These are phyloP conservation scores for Artemisia tridentata DNA, from an alignment of 129 eudicot genomes.

Conservation along the genomic window DNA sequence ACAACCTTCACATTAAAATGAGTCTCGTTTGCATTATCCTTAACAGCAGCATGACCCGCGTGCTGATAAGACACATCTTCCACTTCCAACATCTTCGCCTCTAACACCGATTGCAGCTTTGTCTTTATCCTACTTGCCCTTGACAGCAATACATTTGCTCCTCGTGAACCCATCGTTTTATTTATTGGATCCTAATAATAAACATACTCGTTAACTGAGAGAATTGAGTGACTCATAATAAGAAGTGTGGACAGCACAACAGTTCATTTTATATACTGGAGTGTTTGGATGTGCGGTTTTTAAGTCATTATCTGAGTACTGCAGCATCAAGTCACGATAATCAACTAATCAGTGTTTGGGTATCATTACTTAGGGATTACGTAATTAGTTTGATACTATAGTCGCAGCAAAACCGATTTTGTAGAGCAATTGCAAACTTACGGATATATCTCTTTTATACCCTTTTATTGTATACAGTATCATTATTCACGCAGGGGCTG, in stretches of 20 bases:
- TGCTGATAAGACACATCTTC: slow-evolving; percentile 48
- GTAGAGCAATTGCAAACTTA: too few species aligned
- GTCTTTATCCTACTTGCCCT: slow-evolving; percentile 43
- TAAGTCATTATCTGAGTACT: too few species aligned
- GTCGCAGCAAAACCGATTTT: too few species aligned
- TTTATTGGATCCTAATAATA: neutral
- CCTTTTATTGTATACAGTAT: too few species aligned
- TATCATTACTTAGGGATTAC: too few species aligned
- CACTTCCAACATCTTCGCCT: slow-evolving; percentile 42
- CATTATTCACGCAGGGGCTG: too few species aligned
- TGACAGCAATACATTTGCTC: slow-evolving; percentile 33
- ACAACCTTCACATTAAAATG: slow-evolving; percentile 44
- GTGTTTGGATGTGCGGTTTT: too few species aligned
- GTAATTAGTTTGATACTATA: too few species aligned
- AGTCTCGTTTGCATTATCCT: slow-evolving; percentile 37
- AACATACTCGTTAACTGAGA: slow-evolving; percentile 4
- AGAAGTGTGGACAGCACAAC: neutral
- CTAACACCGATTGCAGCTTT: slow-evolving; percentile 41
- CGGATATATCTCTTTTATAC: too few species aligned
- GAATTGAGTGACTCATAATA: neutral
- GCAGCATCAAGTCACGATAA: too few species aligned
- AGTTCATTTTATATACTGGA: too few species aligned
- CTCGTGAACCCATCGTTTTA: slow-evolving; percentile 34
- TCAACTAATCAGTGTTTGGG: too few species aligned
- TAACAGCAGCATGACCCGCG: slow-evolving; percentile 45